Evolutionary conservation across 2,329 filamentous ascomycete genomes (phyloP).

Genomic region (Paecilomyces sp.): DNA sequence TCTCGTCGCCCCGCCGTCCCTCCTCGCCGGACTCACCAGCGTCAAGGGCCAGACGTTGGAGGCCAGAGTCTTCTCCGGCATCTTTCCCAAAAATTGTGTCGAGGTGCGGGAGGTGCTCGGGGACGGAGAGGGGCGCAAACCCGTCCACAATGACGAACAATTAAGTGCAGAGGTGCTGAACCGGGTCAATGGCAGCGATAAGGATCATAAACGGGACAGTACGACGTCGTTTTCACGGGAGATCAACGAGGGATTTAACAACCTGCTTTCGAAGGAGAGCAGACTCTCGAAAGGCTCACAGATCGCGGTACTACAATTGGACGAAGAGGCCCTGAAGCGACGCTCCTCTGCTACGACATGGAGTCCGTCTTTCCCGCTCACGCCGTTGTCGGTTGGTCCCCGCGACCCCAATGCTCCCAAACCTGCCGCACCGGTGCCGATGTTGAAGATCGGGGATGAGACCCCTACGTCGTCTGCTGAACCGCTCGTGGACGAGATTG

Average conservation of each 20-base stretch:
- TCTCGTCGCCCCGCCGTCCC: constrained; percentile 83
- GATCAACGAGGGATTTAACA: constrained; percentile 15
- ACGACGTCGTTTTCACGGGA: constrained; percentile 16
- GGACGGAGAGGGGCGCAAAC: constrained; percentile 49
- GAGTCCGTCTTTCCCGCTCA: constrained; percentile 23
- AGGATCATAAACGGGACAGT: constrained; percentile 20
- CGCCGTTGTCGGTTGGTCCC: constrained; percentile 25
- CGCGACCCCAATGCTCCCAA: constrained; percentile 60
- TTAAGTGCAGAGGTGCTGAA: constrained; percentile 29
- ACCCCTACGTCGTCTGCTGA: constrained; percentile 83
- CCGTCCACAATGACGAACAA: constrained; percentile 25
- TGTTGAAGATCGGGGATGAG: constrained; percentile 97
- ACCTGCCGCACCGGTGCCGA: constrained; percentile 86
- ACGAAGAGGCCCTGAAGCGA: constrained; percentile 24
- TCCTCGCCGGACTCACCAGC: constrained; percentile 85
- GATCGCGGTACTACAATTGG: constrained; percentile 29
- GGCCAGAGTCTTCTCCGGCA: constrained; percentile 94
- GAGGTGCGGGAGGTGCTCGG: constrained; percentile 89
- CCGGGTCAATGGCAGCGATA: constrained; percentile 19
- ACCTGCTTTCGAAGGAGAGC: constrained; percentile 21
- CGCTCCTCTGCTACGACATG: constrained; percentile 22
- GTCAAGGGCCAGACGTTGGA: constrained; percentile 89
- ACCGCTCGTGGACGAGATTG: constrained; percentile 93
- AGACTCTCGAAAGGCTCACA: constrained; percentile 32
- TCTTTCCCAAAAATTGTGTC: constrained; percentile 91